Base-by-base conservation (phyloP, 768 basidiomycete species). In the Lactarius akahatsu region DNA sequence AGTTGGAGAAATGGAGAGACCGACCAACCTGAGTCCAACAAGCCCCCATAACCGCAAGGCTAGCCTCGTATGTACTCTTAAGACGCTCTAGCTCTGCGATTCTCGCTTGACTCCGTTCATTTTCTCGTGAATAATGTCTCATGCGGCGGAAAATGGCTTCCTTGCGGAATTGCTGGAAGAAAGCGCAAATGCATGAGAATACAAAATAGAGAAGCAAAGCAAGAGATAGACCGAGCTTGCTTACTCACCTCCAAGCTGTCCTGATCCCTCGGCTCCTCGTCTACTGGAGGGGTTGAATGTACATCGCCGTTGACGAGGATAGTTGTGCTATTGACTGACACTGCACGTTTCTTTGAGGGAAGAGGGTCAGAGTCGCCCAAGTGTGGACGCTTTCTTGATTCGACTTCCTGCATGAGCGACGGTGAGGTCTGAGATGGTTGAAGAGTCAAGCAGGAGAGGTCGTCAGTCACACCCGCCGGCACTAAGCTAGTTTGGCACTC, bases 61-160 rank as follows among this genome's bases (percentile, higher is more conserved):
- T 86, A 3, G 86, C 86, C 74, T 92, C 88, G 71, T 86, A 88
- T 23, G 83, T 84, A 60, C 77, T 80, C 74, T 87, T 88, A 69
- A 86, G 82, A 66, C 80, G 80, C 74, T 92, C 89, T 36, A 94
- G 75, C 69, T 88, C 83, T 55, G 81, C 80, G 61, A 91, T 84
- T 63, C 83, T 83, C 71, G 77, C 74, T 72, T 84, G 81, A 67
- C 83, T 84, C 54, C 89, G 84, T 69, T 88, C 85, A 75, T 87
- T 80, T 78, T 92, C 87, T 67, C 90, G 84, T 63, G 86, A 85
- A 75, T 94, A 93, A 72, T 92, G 85, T 72, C 81, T 86, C 91
- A 94, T 93, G 65, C 90, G 81, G 47, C 92, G 83, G 76, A 86
- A 94, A 59, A 94, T 87, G 52, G 92, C 92, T 71, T 92, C 91